Evolutionary conservation across 1,139 yeast species (phyloP), one percentile per base, ranked within the genome.

Genomic region (Debaryomyces nepalensis): DNA sequence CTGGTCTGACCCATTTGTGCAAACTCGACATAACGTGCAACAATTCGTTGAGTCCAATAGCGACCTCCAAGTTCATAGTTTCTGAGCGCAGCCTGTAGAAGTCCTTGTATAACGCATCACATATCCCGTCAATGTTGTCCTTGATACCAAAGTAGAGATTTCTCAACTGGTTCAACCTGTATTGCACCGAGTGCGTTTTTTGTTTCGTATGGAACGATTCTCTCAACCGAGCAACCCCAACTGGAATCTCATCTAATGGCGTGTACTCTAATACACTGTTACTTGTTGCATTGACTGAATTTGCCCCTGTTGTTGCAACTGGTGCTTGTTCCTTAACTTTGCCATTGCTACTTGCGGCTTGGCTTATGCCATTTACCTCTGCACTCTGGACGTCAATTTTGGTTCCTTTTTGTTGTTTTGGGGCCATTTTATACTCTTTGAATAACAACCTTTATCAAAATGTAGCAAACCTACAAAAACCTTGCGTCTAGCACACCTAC

Each of bases 51-150:
- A 81, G 59, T 1, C 76, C 58, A 1, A 76, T 73, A 9, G 67
- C 62, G 30, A 81, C 47, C 59, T 91, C 98, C 42, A 80, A 64
- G 37, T 77, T 57, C 44, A 68, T 66, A 2, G 91, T 75, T 58
- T 91, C 98, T 23, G 69, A 64, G 2, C 68, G 66, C 1, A 85
- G 61, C 48, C 93, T 79, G 57, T 81, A 72, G 61, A 90, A 80
- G 59, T 91, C 98, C 50, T 70, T 59, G 26, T 68, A 53, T 49
- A 90, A 63, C 0, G 96, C 91, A 1, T 71, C 77, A 35, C 75
- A 63, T 30, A 91, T 54, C 10, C 62, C 66, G 3, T 79, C 81
- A 40, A 67, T 70, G 53, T 86, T 77, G 58, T 87, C 93, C 45
- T 73, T 68, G 26, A 90, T 44, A 3, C 81, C 84, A 57, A 74